phyloP scores from a whole-genome alignment of 2,329 filamentous ascomycete species.

The Phaeosphaeriaceae sp. region DNA sequence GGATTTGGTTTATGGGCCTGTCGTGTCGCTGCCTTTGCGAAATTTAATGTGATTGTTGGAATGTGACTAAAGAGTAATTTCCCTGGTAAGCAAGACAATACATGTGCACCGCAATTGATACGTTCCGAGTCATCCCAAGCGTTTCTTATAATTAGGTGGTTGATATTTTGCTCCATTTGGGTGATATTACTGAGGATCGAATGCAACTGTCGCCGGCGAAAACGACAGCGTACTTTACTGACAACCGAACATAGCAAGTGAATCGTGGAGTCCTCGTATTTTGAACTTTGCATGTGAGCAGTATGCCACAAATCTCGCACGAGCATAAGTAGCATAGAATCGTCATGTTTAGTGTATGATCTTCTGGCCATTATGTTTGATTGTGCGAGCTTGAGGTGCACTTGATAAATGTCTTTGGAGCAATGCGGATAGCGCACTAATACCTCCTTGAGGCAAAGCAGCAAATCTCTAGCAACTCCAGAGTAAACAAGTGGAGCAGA shows the following conservation, averaged over 20 bases:
- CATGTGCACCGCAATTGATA: slow-evolving; percentile 6
- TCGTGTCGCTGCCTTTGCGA: slow-evolving; percentile 8
- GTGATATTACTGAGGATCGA: background rate
- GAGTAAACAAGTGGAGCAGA: slow-evolving; percentile 15
- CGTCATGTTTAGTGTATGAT: slow-evolving; percentile 5
- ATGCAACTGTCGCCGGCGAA: background rate
- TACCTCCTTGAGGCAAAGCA: slow-evolving; percentile 18
- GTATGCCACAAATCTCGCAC: slow-evolving; percentile 20
- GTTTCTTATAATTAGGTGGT: background rate
- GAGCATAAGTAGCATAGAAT: slow-evolving; percentile 16
- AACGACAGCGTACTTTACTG: slow-evolving; percentile 11
- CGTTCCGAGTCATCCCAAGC: background rate
- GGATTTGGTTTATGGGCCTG: background rate
- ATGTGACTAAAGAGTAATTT: slow-evolving; percentile 10
- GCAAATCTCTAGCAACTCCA: slow-evolving; percentile 11
- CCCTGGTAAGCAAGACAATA: slow-evolving; percentile 20
- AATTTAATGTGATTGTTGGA: slow-evolving; percentile 10
- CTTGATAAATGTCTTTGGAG: slow-evolving; percentile 1
- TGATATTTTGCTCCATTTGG: background rate
- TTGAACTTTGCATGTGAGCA: slow-evolving; percentile 2
- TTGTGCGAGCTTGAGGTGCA: slow-evolving; percentile 20
- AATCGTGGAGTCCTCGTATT: background rate
- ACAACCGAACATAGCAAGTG: slow-evolving; percentile 8
- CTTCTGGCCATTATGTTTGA: slow-evolving; percentile 6
- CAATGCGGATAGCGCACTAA: slow-evolving; percentile 7